Conservation (phyloP, 1,284 basidiomycete species). For the Ganoderma sp. region DNA sequence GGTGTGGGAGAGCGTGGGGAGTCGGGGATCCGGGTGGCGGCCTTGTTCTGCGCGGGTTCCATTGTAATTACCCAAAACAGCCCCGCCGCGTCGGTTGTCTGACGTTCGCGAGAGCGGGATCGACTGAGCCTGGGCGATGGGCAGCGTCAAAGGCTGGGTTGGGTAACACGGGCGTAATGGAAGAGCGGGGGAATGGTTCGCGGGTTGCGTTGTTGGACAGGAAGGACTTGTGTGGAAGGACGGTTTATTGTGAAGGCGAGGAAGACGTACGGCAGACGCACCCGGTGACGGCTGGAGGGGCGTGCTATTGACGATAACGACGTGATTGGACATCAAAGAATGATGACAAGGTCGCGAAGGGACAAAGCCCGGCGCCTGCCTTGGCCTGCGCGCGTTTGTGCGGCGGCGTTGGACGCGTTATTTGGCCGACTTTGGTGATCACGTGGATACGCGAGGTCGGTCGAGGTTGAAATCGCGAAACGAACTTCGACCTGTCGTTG, state of each 20-base stretch:
- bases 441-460: slow-evolving; percentile 35
- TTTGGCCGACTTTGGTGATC: slow-evolving; percentile 37
- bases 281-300: neutral
- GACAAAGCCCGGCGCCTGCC: slow-evolving; percentile 20
- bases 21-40: slow-evolving; percentile 6
- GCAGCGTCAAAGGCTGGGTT: neutral
- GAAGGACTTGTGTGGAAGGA: slow-evolving; percentile 13
- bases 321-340: slow-evolving; percentile 32
- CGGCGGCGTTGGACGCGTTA: slow-evolving; percentile 28
- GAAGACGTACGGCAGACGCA: slow-evolving; percentile 23
- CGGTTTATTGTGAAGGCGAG: slow-evolving; percentile 10
- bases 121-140: neutral
- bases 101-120: slow-evolving; percentile 1
- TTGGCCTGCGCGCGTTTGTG: slow-evolving; percentile 12
- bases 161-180: slow-evolving; percentile 10
- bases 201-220: neutral
- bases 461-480: slow-evolving; percentile 39
- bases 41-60: neutral
- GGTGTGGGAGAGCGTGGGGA: slow-evolving; percentile 9
- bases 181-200: neutral
- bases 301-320: slow-evolving; percentile 18
- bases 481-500: slow-evolving; percentile 32
- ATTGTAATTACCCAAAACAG: slow-evolving; percentile 3
- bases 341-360: slow-evolving; percentile 29
- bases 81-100: slow-evolving; percentile 1